phyloP scores from a whole-genome alignment of 179 eudicot genomes.

The Beta lomatogona region DNA sequence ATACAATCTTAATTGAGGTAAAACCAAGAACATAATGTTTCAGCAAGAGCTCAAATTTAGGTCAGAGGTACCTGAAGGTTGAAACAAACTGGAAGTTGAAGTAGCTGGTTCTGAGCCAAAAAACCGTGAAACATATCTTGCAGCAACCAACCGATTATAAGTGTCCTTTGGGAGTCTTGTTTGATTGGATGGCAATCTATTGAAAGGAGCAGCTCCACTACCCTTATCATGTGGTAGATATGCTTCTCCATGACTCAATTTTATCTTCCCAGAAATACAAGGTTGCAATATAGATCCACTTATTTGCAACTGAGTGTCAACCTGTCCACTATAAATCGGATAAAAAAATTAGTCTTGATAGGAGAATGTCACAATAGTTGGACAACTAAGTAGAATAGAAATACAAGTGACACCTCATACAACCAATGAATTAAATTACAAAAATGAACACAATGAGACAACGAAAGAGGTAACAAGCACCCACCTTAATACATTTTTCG shows the following conservation, averaged over 20 bases:
- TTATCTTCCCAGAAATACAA: constrained; percentile 90
- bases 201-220: constrained; percentile 80
- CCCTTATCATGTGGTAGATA: constrained; percentile 99
- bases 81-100: constrained; percentile 49
- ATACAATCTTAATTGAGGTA: background rate
- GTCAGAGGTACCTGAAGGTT: constrained; percentile 57
- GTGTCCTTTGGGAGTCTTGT: constrained; percentile 61
- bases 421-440: background rate
- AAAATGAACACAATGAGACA: background rate
- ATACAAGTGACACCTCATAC: background rate
- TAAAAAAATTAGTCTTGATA: constrained; percentile 19
- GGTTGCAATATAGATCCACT: constrained; percentile 96
- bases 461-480: constrained; percentile 25
- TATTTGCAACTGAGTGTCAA: constrained; percentile 91
- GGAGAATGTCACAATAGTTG: background rate
- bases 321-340: constrained; percentile 78
- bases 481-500: constrained; percentile 87
- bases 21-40: background rate
- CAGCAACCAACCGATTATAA: constrained; percentile 79
- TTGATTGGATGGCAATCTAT: constrained; percentile 61
- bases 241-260: constrained; percentile 94
- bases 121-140: constrained; percentile 91
- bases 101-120: constrained; percentile 73
- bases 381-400: background rate
- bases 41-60: background rate